Conservation (phyloP, 2,329 filamentous ascomycete species). For the Thelonectria blattea region DNA sequence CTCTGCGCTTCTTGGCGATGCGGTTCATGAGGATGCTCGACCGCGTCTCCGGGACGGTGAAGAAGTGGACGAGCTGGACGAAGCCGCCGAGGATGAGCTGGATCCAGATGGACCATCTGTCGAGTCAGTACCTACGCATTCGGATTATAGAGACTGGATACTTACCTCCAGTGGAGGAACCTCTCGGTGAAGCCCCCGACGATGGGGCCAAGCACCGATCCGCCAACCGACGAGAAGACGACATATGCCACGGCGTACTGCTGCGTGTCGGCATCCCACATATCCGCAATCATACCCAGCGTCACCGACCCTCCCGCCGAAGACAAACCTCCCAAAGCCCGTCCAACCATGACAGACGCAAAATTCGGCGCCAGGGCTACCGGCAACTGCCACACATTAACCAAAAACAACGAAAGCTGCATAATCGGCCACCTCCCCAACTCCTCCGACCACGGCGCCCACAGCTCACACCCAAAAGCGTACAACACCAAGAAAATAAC, state of each 20-base stretch:
- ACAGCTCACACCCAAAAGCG: slow-evolving; percentile 85
- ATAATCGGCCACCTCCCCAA: slow-evolving; percentile 78
- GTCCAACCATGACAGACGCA: slow-evolving; percentile 71
- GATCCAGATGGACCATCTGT: slow-evolving; percentile 76
- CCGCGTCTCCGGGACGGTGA: slow-evolving; percentile 79
- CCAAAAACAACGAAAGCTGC: slow-evolving; percentile 73
- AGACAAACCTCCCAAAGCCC: slow-evolving; percentile 71
- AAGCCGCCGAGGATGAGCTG: slow-evolving; percentile 78
- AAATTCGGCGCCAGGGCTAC: slow-evolving; percentile 78
- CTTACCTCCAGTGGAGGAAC: slow-evolving; percentile 69
- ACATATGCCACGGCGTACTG: slow-evolving; percentile 79
- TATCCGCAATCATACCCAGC: slow-evolving; percentile 75
- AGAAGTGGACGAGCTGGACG: slow-evolving; percentile 70
- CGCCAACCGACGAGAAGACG: slow-evolving; percentile 80
- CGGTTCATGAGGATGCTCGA: slow-evolving; percentile 78
- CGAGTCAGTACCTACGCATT: slow-evolving; percentile 20
- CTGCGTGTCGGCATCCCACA: slow-evolving; percentile 73
- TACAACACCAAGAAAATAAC: slow-evolving; percentile 81
- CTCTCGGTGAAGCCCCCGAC: slow-evolving; percentile 78
- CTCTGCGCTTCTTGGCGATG: slow-evolving; percentile 76
- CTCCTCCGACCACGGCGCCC: slow-evolving; percentile 89
- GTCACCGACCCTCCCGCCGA: slow-evolving; percentile 77
- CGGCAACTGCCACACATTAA: slow-evolving; percentile 79
- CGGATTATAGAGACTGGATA: not conserved
- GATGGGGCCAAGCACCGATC: slow-evolving; percentile 77